Evolutionary conservation across 768 basidiomycete genomes (phyloP), one percentile per base, ranked within the genome.

Genomic region (Boletus eberwhitei): DNA sequence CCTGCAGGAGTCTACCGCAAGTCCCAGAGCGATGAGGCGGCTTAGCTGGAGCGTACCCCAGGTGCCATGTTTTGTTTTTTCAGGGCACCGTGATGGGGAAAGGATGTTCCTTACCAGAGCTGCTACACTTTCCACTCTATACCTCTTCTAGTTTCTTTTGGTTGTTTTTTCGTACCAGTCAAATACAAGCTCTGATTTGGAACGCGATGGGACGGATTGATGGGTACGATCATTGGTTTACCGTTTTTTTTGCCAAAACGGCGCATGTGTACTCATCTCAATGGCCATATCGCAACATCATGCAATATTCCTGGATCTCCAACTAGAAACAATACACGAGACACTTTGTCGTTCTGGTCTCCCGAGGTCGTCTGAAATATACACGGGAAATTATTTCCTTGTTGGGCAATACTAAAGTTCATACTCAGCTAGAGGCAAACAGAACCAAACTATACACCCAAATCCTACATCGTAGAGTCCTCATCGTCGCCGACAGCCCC

Each of bases 1-100:
- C 52, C 46, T 60, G 69, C 70, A 71, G 69, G 69, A 71, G 69
- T 65, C 69, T 71, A 71, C 69, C 66, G 69, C 66, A 59, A 52
- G 69, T 71, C 69, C 70, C 35, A 71, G 69, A 71, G 53, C 52
- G 46, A 71, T 26, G 48, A 37, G 57, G 56, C 37, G 50, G 64
- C 46, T 66, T 63, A 61, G 65, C 62, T 57, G 71, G 60, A 59
- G 75, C 66, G 38, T 60, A 53, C 60, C 61, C 60, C 57, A 50
- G 26, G 55, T 51, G 36, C 41, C 1, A 6, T 26, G 24, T 26
- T 48, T 39, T 22, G 24, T 6, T 14, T 29, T 29, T 29, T 29
- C 8, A 2, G 16, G 9, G 42, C 24, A 11, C 37, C 26, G 5
- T 45, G 22, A 58, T 44, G 7, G 64, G 61, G 66, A 66, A 64